Evolutionary conservation across 2,329 filamentous ascomycete genomes (phyloP).

Genomic region (Dothideomycetidae sp.): DNA sequence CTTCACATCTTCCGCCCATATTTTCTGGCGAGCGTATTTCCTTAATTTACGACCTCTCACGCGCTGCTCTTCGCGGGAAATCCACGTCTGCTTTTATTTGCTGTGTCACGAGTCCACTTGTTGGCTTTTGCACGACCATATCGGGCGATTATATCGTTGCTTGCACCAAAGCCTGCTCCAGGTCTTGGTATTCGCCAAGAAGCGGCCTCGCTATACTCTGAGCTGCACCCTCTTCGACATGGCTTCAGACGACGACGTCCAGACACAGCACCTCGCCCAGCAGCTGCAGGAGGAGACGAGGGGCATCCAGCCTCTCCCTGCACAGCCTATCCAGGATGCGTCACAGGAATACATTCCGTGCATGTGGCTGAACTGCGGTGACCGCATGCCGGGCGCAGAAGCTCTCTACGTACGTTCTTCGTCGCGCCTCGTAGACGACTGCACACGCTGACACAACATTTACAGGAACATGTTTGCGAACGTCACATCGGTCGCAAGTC

Average conservation of each 20-base stretch:
- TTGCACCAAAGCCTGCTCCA: neutral
- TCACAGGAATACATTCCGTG: constrained; percentile 36
- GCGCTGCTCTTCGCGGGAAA: neutral
- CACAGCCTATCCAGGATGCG: constrained; percentile 18
- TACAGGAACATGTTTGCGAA: constrained; percentile 91
- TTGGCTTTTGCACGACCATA: neutral
- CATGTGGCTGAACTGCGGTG: constrained; percentile 49
- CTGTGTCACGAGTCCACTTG: neutral
- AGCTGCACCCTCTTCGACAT: constrained; percentile 3
- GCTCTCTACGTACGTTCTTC: constrained; percentile 44
- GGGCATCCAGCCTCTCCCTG: constrained; percentile 12
- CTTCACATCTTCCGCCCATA: neutral
- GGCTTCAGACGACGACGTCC: constrained; percentile 6
- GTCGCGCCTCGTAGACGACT: neutral
- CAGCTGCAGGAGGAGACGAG: neutral
- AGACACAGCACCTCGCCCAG: constrained; percentile 2
- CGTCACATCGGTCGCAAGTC: constrained; percentile 97
- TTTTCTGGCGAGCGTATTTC: neutral
- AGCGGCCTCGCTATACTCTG: neutral
- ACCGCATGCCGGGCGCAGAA: constrained; percentile 44
- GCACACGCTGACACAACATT: constrained; percentile 11
- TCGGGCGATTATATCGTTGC: neutral
- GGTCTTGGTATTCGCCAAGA: neutral
- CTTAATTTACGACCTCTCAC: neutral
- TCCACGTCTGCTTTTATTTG: neutral